Conservation (phyloP, 768 basidiomycete genomes). For the Tricholoma terreum region DNA sequence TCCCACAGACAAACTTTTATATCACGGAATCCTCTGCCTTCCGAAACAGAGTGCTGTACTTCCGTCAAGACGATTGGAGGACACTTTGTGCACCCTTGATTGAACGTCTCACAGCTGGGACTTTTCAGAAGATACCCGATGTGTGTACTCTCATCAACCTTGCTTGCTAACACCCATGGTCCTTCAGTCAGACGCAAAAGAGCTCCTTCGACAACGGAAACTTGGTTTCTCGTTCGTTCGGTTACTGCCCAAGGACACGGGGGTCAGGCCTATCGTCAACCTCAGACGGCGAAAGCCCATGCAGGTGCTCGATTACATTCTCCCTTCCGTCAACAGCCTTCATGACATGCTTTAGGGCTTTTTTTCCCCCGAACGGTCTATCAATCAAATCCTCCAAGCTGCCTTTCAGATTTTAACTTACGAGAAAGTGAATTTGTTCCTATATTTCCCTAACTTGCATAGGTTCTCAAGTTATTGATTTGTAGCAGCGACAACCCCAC, state of each 20-base stretch:
- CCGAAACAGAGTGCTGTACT: conserved; percentile 82
- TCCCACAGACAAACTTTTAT: conserved; percentile 84
- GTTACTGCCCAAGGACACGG: conserved; percentile 90
- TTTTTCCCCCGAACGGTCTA: conserved; percentile 50
- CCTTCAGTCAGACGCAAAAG: conserved; percentile 57
- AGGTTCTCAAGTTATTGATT: neutral
- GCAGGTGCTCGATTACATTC: conserved; percentile 25
- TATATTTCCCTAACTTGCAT: neutral
- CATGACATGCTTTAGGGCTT: conserved; percentile 24
- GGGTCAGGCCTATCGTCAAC: conserved; percentile 94
- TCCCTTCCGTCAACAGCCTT: neutral
- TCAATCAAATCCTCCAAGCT: conserved; percentile 83
- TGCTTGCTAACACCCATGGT: neutral
- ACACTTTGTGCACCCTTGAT: conserved; percentile 78
- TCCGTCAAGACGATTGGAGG: conserved; percentile 94
- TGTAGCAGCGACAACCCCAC: conserved; percentile 57
- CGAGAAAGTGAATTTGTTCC: conserved; percentile 59
- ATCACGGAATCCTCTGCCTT: conserved; percentile 88
- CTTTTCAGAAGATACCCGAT: conserved; percentile 67
- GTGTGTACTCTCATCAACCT: conserved; percentile 35
- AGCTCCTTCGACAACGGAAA: conserved; percentile 64
- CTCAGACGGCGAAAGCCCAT: conserved; percentile 51
- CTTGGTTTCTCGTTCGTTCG: conserved; percentile 86
- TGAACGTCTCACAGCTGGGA: conserved; percentile 63
- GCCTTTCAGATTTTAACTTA: conserved; percentile 86